Conservation (phyloP, 164 flowering plant species). For the grape (Vitis vinifera) region ASM3070453v1 NC_081818.1:4256501-4257000, state of each 20-base stretch:
- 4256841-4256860: too few relatives aligned
- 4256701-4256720: not conserved
- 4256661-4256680: not conserved
- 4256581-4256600: not conserved
- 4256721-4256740: not conserved
- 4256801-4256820: too few relatives aligned
- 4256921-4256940: not conserved
- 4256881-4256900: too few relatives aligned
- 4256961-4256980: not conserved
- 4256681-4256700: not conserved
- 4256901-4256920: not conserved
- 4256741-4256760: not conserved
- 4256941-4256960: not conserved
- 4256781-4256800: too few relatives aligned
- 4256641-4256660: not conserved
- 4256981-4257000: not conserved
- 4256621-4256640: too few relatives aligned
- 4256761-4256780: not conserved
- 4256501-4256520: not conserved
- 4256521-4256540: not conserved
- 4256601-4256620: too few relatives aligned
- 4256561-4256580: not conserved
- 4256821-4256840: not conserved
- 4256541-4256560: not conserved
- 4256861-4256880: too few relatives aligned